Percentiles rank a stretch among this genome's conserved stretches.
phyloP scores from a whole-genome alignment of 1,139 yeast species.

The Debaryomyces nepalensis region DNA sequence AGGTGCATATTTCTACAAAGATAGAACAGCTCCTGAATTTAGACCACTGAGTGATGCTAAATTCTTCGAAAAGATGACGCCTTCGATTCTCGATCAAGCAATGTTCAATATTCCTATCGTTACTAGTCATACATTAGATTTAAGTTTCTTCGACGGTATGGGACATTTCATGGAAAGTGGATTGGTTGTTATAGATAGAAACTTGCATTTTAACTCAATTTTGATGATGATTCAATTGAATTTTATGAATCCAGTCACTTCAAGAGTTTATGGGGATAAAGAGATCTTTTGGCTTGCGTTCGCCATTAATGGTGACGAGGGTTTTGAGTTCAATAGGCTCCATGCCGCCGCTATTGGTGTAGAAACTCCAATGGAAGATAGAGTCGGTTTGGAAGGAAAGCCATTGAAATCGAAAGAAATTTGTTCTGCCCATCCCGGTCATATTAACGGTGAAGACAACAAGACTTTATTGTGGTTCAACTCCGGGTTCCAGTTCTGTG shows the following conservation, averaged over 20 bases:
- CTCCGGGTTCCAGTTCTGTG: constrained; percentile 40
- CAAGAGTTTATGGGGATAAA: constrained; percentile 39
- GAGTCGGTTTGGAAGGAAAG: constrained; percentile 26
- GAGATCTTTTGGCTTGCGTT: constrained; percentile 43
- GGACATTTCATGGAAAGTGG: constrained; percentile 41
- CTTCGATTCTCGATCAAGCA: constrained; percentile 33
- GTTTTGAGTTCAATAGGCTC: constrained; percentile 32
- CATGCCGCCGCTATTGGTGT: constrained; percentile 38
- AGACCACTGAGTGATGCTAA: constrained; percentile 29
- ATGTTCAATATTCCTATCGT: constrained; percentile 39
- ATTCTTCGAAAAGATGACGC: constrained; percentile 33
- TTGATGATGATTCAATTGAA: constrained; percentile 36
- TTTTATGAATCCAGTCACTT: constrained; percentile 29
- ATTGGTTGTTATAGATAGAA: constrained; percentile 31
- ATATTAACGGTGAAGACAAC: constrained; percentile 37
- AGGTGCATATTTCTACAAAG: constrained; percentile 40
- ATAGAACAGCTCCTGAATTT: constrained; percentile 34
- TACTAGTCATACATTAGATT: constrained; percentile 27
- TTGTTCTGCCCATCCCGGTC: constrained; percentile 53
- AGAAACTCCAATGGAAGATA: constrained; percentile 28
- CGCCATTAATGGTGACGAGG: constrained; percentile 38
- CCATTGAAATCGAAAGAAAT: constrained; percentile 33
- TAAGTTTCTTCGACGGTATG: constrained; percentile 35
- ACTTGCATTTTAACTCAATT: constrained; percentile 33
- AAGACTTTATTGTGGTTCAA: constrained; percentile 38